Evolutionary conservation across 352 stramenopile genomes (phyloP).

Genomic region (Phytophthora syringae): DNA sequence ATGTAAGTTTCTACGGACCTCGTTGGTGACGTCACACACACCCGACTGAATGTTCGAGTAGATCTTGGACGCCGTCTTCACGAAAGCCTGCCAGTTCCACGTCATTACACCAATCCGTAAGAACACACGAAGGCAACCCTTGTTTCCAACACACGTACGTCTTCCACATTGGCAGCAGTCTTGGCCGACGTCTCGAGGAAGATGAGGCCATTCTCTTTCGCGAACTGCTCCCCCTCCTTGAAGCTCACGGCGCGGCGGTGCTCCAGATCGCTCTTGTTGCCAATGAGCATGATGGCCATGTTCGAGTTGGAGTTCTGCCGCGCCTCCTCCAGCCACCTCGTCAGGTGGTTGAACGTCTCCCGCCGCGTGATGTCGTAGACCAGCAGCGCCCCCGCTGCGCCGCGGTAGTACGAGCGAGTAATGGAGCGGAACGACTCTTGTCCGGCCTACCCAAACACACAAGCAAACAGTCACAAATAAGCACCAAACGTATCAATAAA

Average conservation of each 20-base stretch:
- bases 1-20: constrained; percentile 51
- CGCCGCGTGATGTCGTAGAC: constrained; percentile 99
- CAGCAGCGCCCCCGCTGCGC: constrained; percentile 96
- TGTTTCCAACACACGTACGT: constrained; percentile 68
- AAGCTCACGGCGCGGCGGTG: constrained; percentile 95
- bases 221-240: constrained; percentile 99
- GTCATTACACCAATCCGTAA: constrained; percentile 2
- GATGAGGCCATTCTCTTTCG: constrained; percentile 99
- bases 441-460: constrained; percentile 81
- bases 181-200: constrained; percentile 99
- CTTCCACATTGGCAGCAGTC: constrained; percentile 98
- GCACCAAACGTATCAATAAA: constrained; percentile 32
- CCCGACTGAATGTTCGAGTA: constrained; percentile 96
- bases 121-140: background rate
- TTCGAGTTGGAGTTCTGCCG: constrained; percentile 98
- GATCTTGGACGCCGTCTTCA: constrained; percentile 96
- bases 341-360: constrained; percentile 99
- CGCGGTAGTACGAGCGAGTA: constrained; percentile 99
- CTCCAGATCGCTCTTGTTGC: constrained; percentile 98
- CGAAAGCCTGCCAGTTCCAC: constrained; percentile 83
- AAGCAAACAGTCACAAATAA: constrained; percentile 24
- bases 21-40: constrained; percentile 95
- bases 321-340: constrained; percentile 98
- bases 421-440: constrained; percentile 99
- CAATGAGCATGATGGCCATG: constrained; percentile 99